Conservation (phyloP, 495 filamentous ascomycete genomes). For the Penicillium bovifimosum region DNA sequence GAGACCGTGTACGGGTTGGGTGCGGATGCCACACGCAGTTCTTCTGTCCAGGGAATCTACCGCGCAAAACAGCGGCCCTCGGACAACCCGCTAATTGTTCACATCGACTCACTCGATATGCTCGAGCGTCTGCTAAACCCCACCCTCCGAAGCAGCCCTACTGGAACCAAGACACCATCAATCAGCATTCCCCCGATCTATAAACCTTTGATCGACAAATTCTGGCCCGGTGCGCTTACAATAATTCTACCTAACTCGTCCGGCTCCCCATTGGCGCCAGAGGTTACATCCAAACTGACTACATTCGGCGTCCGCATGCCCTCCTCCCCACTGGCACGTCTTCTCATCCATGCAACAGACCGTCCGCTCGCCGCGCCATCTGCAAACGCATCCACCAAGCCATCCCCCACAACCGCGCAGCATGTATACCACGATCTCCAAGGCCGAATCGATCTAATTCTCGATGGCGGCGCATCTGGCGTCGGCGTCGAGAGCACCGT, state of each 20-base stretch:
- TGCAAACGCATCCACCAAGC: conserved; percentile 89
- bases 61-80: conserved; percentile 80
- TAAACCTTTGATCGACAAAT: conserved; percentile 66
- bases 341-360: conserved; percentile 70
- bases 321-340: conserved; percentile 71
- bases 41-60: conserved; percentile 88
- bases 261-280: conserved; percentile 66
- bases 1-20: conserved; percentile 97
- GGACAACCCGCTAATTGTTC: conserved; percentile 94
- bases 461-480: conserved; percentile 80
- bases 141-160: conserved; percentile 12
- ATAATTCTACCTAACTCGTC: conserved; percentile 78
- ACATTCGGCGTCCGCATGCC: conserved; percentile 94
- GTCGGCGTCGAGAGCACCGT: conserved; percentile 97
- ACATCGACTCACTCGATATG: conserved; percentile 78
- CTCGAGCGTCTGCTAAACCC: conserved; percentile 57
- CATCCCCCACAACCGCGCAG: conserved; percentile 80
- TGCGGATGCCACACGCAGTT: conserved; percentile 81
- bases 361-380: conserved; percentile 88
- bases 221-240: conserved; percentile 95
- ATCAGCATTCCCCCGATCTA: conserved; percentile 75
- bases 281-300: conserved; percentile 75
- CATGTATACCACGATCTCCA: conserved; percentile 84
- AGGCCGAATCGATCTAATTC: conserved; percentile 77
- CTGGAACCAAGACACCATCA: conserved; percentile 21